Conservation (phyloP, 2,329 filamentous ascomycete species). For the Elsinoe arachidis region DNA sequence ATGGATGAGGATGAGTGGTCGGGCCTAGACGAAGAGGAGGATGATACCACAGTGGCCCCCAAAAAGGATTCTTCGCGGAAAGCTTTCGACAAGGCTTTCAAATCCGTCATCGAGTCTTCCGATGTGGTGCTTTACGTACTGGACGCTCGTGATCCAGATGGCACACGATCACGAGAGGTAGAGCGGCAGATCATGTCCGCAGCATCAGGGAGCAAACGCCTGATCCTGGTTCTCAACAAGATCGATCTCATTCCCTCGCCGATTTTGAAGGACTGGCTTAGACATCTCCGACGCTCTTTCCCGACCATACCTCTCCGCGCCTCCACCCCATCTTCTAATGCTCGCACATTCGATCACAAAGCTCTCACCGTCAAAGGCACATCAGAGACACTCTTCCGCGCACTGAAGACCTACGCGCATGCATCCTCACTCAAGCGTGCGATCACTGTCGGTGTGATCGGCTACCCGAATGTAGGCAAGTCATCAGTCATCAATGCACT, state of each 20-base stretch:
- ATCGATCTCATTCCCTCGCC: conserved; percentile 79
- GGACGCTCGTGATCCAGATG: conserved; percentile 83
- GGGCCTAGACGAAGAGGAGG: conserved; percentile 41
- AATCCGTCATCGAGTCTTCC: conserved; percentile 78
- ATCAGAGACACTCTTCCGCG: conserved; percentile 74
- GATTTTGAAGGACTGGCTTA: conserved; percentile 76
- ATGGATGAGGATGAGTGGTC: conserved; percentile 45
- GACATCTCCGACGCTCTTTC: conserved; percentile 78
- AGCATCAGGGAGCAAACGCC: conserved; percentile 63
- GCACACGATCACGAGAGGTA: conserved; percentile 81
- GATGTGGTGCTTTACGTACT: conserved; percentile 91
- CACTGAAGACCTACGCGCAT: conserved; percentile 80
- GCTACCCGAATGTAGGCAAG: conserved; percentile 94
- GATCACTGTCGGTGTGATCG: conserved; percentile 85
- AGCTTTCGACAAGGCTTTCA: conserved; percentile 93
- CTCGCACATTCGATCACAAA: conserved; percentile 86
- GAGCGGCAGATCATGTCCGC: conserved; percentile 89
- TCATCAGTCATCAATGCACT: conserved; percentile 94
- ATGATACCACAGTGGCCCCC: conserved; percentile 22
- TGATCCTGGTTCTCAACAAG: conserved; percentile 92
- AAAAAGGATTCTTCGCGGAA: conserved; percentile 61
- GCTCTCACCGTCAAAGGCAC: conserved; percentile 80
- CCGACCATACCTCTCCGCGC: conserved; percentile 84
- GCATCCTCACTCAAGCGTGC: conserved; percentile 78
- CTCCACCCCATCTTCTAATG: conserved; percentile 71